Base-by-base conservation (phyloP, 1,139 yeast genomes). In the Pichia sp. region DNA sequence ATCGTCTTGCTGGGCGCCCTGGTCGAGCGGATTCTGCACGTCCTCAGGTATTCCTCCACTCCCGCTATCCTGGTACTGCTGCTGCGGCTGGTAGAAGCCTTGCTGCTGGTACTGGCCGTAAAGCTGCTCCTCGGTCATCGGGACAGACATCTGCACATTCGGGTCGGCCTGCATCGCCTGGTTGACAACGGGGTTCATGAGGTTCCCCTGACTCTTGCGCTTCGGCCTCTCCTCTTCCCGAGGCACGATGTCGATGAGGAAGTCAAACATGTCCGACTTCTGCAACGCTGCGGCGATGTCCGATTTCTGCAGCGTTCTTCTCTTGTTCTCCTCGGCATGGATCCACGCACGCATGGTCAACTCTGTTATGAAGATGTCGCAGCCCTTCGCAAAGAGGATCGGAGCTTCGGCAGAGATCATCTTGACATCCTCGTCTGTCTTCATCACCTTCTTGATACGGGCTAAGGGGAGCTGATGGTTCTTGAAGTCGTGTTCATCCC, bases 321-420 rank as follows among this genome's bases (percentile, higher is more conserved):
- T 80, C 68, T 93, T 93, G 73, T 89, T 90, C 65, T 90, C 97
- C 69, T 93, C 98, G 1, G 98, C 97, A 64, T 92, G 97, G 59
- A 93, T 90, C 99, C 99, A 93, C 3, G 99, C 98, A 58, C 99
- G 78, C 97, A 93, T 91, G 12, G 99, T 92, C 55, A 93, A 76
- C 70, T 93, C 99, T 0, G 98, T 92, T 61, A 93, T 93, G 71
- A 93, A 93, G 46, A 93, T 85, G 69, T 93, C 99, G 72, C 99
- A 93, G 1, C 98, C 98, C 71, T 93, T 93, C 50, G 99, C 98
- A 74, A 93, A 93, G 59, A 93, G 73, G 42, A 93, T 91, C 1
- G 99, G 99, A 0, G 98, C 98, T 72, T 93, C 99, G 2, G 99
- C 98, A 62, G 95, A 84, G 57, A 93, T 93, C 99, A 93, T 93